Percentiles rank a stretch among this genome's conserved stretches.
These are phyloP conservation scores for Guillardia theta DNA, from an alignment of 78 protist species.

Conservation along the genomic window DNA sequence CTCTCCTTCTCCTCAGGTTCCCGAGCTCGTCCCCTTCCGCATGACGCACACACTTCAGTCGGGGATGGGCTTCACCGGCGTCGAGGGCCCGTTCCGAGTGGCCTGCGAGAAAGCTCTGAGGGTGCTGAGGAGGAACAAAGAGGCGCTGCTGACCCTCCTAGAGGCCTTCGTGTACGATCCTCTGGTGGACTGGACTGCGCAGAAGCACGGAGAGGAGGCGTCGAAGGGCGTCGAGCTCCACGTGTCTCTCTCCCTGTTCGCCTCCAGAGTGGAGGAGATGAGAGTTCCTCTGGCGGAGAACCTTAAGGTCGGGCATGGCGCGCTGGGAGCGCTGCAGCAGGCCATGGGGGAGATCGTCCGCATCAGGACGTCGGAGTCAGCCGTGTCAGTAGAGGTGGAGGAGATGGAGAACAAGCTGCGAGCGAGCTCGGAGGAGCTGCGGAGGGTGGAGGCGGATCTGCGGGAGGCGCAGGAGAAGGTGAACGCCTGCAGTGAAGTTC, in stretches of 20 bases:
- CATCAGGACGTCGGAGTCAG: not conserved
- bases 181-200: slow-evolving; percentile 48
- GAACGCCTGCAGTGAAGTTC: not conserved
- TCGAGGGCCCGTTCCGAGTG: slow-evolving; percentile 63
- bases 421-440: not conserved
- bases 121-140: slow-evolving; percentile 53
- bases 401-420: slow-evolving; percentile 2
- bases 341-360: not conserved
- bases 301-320: not conserved
- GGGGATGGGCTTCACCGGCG: slow-evolving; percentile 52
- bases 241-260: slow-evolving; percentile 5
- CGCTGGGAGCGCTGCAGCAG: not conserved
- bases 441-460: not conserved
- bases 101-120: slow-evolving; percentile 49
- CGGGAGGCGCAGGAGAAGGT: not conserved
- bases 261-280: slow-evolving; percentile 47
- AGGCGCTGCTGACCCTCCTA: slow-evolving; percentile 43
- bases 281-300: not conserved
- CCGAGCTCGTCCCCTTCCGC: slow-evolving; percentile 77
- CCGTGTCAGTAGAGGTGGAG: not conserved
- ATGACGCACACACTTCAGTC: slow-evolving; percentile 47
- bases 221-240: slow-evolving; percentile 17
- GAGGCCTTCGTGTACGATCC: slow-evolving; percentile 74
- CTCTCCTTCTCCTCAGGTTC: slow-evolving; percentile 4
- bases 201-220: not conserved